Base-by-base conservation (phyloP, 176 grass and related monocot genomes). In the Lolium multiflorum region DNA sequence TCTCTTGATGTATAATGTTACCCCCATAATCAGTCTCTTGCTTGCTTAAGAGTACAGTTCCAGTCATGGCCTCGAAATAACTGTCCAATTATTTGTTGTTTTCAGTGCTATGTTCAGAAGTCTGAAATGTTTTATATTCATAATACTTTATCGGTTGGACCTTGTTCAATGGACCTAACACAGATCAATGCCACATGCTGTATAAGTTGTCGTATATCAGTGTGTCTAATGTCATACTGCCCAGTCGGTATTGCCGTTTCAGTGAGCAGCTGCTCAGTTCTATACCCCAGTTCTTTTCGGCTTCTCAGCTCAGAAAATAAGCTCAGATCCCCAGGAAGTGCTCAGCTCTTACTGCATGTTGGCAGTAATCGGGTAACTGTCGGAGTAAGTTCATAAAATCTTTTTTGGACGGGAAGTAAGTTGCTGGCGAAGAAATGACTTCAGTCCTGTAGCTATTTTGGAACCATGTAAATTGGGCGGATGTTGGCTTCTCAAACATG, bases 1-100 rank as follows among this genome's bases (percentile, higher is more conserved):
- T 87, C 44, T 59, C 31, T 70, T 76, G 70, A 62, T 88, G 81
- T 91, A 84, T 69, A 56, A 91, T 66, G 72, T 74, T 84, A 79
- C 65, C 48, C 52, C 41, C 26, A 44, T 87, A 84, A 76, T 61
- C 61, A 81, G 68, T 81, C 22, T 76, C 44, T 38, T 62, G 41
- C 74, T 74, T 87, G 59, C 51, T 84, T 70, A 54, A 71, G 26
- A 80, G 85, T 91, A 91, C 15, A 88, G 76, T 31, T 25, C 75
- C 57, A 44, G 20, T 31, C 21, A 55, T 79, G 72, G n/a, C 65
- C 38, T 83, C 64, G 41, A 79, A 83, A 83, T 74, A 87, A 65
- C 66, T 12, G 46, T 55, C 65, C 4, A 80, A 75, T 76, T 26
- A 84, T 69, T 64, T 66, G 25, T 8, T 84, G 18, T 87, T 70